Conservation (phyloP, 1,284 basidiomycete species). For the Phylloboletellus chloephorus region DNA sequence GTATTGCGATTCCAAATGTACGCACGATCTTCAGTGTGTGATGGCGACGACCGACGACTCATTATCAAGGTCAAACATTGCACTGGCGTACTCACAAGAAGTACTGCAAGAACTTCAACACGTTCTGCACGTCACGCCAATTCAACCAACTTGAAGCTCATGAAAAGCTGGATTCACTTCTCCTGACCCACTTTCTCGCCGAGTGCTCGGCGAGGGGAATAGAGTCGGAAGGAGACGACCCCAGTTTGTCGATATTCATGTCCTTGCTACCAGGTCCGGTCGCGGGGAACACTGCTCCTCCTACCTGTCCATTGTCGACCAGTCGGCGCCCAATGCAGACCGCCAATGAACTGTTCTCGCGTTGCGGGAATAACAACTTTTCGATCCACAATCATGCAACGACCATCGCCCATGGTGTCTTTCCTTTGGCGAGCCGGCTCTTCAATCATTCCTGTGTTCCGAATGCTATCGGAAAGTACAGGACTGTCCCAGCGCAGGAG, state of each 20-base stretch:
- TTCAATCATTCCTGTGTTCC: constrained; percentile 77
- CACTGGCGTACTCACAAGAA: constrained; percentile 61
- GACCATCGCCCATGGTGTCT: constrained; percentile 64
- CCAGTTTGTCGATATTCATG: constrained; percentile 37
- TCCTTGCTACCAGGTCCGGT: constrained; percentile 47
- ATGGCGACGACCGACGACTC: constrained; percentile 10
- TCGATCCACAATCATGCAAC: constrained; percentile 63
- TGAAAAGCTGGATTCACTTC: constrained; percentile 53
- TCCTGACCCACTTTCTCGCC: constrained; percentile 58
- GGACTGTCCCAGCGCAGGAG: constrained; percentile 34
- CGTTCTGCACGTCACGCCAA: constrained; percentile 39
- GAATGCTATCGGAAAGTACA: constrained; percentile 62
- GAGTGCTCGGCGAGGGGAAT: constrained; percentile 30
- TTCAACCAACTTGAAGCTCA: constrained; percentile 48
- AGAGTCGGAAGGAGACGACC: constrained; percentile 19
- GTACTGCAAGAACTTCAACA: constrained; percentile 54
- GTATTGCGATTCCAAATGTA: constrained; percentile 64
- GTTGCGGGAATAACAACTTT: constrained; percentile 76
- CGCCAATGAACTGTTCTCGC: constrained; percentile 45
- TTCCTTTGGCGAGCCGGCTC: constrained; percentile 62
- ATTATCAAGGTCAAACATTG: constrained; percentile 50
- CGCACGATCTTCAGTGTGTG: constrained; percentile 21
- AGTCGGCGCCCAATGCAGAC: constrained; percentile 23
- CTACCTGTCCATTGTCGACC: constrained; percentile 32
- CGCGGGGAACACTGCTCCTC: constrained; percentile 20